Evolutionary conservation across 441 rosid genomes (phyloP), one percentile per base, ranked within the genome.

Genomic region (Codiaeum variegatum): DNA sequence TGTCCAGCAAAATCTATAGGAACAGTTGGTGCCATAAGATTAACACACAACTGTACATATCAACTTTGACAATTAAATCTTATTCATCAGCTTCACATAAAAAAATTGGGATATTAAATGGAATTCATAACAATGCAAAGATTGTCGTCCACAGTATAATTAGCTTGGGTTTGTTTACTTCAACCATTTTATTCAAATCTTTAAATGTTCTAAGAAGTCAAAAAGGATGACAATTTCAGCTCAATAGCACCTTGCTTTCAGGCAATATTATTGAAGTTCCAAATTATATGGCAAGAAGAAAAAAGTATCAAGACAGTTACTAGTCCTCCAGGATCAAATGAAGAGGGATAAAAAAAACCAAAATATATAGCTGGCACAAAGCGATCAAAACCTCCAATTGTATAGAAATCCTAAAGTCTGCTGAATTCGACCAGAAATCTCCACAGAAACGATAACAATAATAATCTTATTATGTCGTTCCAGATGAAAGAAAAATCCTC

Each of bases 21-120:
- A 78, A 86, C 75, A 81, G 83, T 78, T 21, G 90, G 90, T 77
- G 90, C 89, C 89, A 90, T 90, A 83, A 72, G 74, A 77, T 62
- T 73, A 79, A 55, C 79, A 55, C 74, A 67, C 49, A 68, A 70
- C 79, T 73, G 91, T 85, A 85, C 91, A 88, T 86, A 79, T 83
- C 88, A 86, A 77, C 89, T 44, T 62, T 47, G 34, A 67, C 70
- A 24, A 66, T 69, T 65, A 64, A 60, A 29, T 58, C 63, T 67
- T 62, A 15, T 40, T 62, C 67, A 81, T 73, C 61, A 28, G 52
- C 54, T 32, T 26, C 72, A 70, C 34, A 65, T 49, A 61, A 26
- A 42, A 21, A 29, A 29, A 23, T 54, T 75, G 29, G 19, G 18
- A 38, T 54, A 28, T 32, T 51, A 28, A 64, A 77, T 24, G 12